phyloP scores from a whole-genome alignment of 2,329 filamentous ascomycete species.

The Capronia coronata region DNA sequence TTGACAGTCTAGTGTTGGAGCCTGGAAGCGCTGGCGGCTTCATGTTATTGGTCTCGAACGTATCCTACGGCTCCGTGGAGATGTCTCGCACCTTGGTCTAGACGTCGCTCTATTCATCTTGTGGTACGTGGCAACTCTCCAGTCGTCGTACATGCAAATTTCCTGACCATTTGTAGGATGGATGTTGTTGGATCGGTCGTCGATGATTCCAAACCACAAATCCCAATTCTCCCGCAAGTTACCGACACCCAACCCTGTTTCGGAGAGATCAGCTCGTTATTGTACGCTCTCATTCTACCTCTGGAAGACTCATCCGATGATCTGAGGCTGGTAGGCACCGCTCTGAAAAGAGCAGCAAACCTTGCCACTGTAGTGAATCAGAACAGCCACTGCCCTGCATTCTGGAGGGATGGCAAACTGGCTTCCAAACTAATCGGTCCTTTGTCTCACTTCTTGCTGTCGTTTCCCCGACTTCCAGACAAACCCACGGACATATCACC shows the following conservation, averaged over 20 bases:
- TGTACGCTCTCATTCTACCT: neutral
- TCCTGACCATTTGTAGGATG: conserved; percentile 4
- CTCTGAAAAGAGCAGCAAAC: too few relatives aligned
- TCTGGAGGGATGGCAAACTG: too few relatives aligned
- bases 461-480: conserved; percentile 4
- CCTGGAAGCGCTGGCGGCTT: conserved; percentile 23
- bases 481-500: neutral
- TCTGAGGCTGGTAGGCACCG: too few relatives aligned
- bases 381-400: too few relatives aligned
- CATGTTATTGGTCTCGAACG: conserved; percentile 26
- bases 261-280: neutral
- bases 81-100: conserved; percentile 15
- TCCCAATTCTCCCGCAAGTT: neutral
- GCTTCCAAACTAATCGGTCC: neutral
- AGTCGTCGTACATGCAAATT: neutral
- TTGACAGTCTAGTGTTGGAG: conserved; percentile 24
- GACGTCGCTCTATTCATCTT: neutral
- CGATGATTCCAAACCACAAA: conserved; percentile 5
- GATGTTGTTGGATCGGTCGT: conserved; percentile 7
- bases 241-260: neutral
- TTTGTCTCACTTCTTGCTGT: conserved; percentile 5
- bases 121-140: neutral
- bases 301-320: neutral
- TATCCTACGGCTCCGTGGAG: conserved; percentile 24
- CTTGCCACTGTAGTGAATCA: too few relatives aligned